These are phyloP conservation scores for Leptographium lundbergii DNA, from an alignment of 2,329 filamentous ascomycete genomes.

Conservation along the genomic window DNA sequence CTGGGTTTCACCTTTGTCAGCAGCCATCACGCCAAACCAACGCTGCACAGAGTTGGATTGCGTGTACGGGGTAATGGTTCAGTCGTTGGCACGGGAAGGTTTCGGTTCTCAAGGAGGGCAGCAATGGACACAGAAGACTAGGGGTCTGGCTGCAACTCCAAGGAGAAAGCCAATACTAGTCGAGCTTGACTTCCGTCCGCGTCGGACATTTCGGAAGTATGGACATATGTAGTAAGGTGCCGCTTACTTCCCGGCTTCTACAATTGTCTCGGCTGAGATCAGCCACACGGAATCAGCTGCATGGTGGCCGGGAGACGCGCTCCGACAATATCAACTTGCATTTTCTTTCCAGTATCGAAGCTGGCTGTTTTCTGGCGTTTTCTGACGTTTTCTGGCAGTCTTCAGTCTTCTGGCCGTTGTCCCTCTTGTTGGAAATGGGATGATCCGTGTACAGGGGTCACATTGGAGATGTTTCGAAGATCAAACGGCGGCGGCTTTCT, in stretches of 20 bases:
- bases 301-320: background rate
- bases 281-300: background rate
- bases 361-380: too few relatives aligned
- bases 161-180: background rate
- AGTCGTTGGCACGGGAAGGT: background rate
- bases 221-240: background rate
- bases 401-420: background rate
- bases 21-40: background rate
- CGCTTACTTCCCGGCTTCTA: background rate
- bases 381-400: too few relatives aligned
- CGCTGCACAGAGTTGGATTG: background rate
- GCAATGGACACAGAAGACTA: background rate
- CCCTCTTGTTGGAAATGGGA: background rate
- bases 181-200: background rate
- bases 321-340: background rate
- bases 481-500: slow-evolving; percentile 3
- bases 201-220: background rate
- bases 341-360: background rate
- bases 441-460: background rate
- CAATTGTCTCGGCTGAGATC: background rate
- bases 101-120: background rate
- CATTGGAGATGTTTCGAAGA: slow-evolving; percentile 4
- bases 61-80: background rate
- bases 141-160: background rate
- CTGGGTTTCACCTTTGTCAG: background rate